phyloP scores from a whole-genome alignment of 345 rosid genomes.

The Lepidium didymum region DNA sequence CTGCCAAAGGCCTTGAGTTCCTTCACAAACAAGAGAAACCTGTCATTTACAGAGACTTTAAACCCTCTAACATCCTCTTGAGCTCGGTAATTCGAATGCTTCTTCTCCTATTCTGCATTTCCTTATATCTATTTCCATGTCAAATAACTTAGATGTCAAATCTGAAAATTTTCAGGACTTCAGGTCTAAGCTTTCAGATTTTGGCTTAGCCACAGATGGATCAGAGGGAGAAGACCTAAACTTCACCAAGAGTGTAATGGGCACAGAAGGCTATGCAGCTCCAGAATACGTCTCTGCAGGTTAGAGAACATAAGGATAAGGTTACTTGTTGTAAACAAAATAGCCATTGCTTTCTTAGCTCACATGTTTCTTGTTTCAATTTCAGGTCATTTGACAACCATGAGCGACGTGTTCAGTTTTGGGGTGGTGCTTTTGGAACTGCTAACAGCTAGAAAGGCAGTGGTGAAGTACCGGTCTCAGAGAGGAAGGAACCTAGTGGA shows the following conservation, averaged over 20 bases:
- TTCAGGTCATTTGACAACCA: constrained; percentile 69
- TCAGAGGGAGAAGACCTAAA: constrained; percentile 50
- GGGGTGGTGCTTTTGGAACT: constrained; percentile 74
- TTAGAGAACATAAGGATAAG: background rate
- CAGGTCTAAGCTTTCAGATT: constrained; percentile 54
- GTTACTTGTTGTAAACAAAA: background rate
- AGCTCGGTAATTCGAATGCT: constrained; percentile 45
- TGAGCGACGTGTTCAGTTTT: constrained; percentile 78
- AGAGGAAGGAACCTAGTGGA: constrained; percentile 58
- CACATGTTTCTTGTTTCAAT: constrained; percentile 11
- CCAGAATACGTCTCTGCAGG: constrained; percentile 54
- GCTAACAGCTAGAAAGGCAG: constrained; percentile 52
- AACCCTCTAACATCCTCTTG: constrained; percentile 67
- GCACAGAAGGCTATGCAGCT: constrained; percentile 60
- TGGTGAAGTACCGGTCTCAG: constrained; percentile 45
- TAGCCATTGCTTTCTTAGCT: background rate
- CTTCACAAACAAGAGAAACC: constrained; percentile 70
- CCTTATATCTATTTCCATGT: background rate
- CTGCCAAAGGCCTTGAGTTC: constrained; percentile 81
- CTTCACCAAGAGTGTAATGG: constrained; percentile 49
- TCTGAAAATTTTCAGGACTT: constrained; percentile 32
- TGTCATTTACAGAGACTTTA: constrained; percentile 74
- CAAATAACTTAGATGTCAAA: background rate
- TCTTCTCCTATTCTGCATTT: background rate
- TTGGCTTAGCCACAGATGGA: constrained; percentile 55